Evolutionary conservation across 73 alveolate genomes (phyloP).

Genomic region (Paramecium sexaurelia): DNA sequence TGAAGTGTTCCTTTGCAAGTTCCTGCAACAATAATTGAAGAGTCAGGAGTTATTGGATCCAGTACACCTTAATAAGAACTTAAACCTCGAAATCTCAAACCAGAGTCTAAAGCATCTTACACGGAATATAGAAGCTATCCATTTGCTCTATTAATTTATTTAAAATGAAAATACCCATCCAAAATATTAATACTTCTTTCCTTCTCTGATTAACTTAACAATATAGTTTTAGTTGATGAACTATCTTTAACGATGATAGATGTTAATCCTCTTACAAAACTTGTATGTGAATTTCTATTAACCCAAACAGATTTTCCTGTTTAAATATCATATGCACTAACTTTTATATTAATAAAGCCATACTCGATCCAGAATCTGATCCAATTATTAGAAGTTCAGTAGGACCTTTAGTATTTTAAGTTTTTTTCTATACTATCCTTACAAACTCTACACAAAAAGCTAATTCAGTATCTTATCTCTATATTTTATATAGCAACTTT

Average conservation of each 20-base stretch:
- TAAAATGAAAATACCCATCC: conserved; percentile 6
- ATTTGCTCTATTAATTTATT: not conserved
- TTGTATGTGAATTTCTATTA: not conserved
- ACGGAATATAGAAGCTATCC: not conserved
- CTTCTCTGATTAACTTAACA: conserved; percentile 3
- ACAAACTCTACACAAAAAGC: not conserved
- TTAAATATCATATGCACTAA: not conserved
- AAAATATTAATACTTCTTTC: conserved; percentile 4
- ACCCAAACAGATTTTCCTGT: conserved; percentile 47
- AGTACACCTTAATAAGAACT: conserved; percentile 9
- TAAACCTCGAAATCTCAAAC: conserved; percentile 31
- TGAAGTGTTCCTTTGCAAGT: conserved; percentile 33
- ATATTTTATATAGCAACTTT: not conserved
- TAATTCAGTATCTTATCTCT: not conserved
- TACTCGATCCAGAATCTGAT: conserved; percentile 28
- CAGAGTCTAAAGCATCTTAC: conserved; percentile 30
- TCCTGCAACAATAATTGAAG: conserved; percentile 54
- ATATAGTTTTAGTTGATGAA: conserved; percentile 14
- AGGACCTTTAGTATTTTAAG: not conserved
- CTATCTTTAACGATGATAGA: conserved; percentile 36
- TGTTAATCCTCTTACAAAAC: conserved; percentile 44
- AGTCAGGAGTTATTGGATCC: not conserved
- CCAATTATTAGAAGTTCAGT: not conserved
- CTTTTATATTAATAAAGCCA: not conserved
- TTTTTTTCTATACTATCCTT: not conserved